phyloP scores from a whole-genome alignment of 129 eudicot genomes.

The Helichrysum umbraculigerum region DNA sequence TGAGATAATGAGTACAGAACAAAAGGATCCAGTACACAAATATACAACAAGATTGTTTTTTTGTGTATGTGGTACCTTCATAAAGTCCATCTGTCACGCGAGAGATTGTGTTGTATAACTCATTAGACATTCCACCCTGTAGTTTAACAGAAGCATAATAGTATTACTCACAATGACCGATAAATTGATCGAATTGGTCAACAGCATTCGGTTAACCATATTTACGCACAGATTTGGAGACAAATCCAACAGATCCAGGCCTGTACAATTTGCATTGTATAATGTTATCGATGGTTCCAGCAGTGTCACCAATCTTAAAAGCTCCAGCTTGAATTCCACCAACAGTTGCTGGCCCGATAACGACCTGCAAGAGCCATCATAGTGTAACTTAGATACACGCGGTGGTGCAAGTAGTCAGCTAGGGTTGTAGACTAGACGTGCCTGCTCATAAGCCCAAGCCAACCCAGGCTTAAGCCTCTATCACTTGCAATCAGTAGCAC shows the following conservation, averaged over 20 bases:
- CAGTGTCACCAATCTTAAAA: slow-evolving; percentile 97
- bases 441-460: slow-evolving; percentile 14
- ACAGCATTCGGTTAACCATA: slow-evolving; percentile 13
- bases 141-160: slow-evolving; percentile 24
- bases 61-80: slow-evolving; percentile 60
- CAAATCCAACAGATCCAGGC: slow-evolving; percentile 99
- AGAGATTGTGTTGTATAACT: slow-evolving; percentile 86
- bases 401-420: no score
- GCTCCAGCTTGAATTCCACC: slow-evolving; percentile 99
- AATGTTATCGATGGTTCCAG: slow-evolving; percentile 94
- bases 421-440: background rate
- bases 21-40: slow-evolving; percentile 7
- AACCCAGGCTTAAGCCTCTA: slow-evolving; percentile 17
- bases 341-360: slow-evolving; percentile 98
- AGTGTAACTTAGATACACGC: slow-evolving; percentile 9
- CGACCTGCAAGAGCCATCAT: slow-evolving; percentile 56
- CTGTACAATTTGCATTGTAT: slow-evolving; percentile 97
- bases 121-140: slow-evolving; percentile 99
- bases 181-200: slow-evolving; percentile 2
- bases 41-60: background rate
- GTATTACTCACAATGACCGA: slow-evolving; percentile 18
- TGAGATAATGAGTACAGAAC: slow-evolving; percentile 13
- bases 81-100: slow-evolving; percentile 98
- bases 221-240: slow-evolving; percentile 90
- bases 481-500: background rate